Percentiles rank a stretch among this genome's conserved stretches.
Evolutionary conservation across 352 stramenopile genomes (phyloP).

Genomic region (Pythium brassicae): DNA sequence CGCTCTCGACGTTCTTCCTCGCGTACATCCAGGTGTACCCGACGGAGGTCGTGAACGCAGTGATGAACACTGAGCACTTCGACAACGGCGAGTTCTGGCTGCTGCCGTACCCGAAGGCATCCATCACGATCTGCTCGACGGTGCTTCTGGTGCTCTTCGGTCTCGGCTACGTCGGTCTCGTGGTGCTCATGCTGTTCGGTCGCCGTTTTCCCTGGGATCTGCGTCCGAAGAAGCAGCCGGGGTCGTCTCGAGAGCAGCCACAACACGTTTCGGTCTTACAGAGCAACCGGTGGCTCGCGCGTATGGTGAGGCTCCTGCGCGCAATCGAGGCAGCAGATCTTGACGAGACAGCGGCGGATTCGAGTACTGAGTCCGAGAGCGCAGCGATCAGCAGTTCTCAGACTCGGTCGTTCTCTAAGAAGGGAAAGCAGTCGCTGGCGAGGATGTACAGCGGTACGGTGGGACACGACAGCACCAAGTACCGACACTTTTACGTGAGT

Average conservation of each 20-base stretch:
- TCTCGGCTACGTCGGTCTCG: slow-evolving; percentile 27
- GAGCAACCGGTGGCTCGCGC: too few relatives aligned
- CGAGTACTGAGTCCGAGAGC: too few relatives aligned
- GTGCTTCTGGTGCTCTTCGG: slow-evolving; percentile 27
- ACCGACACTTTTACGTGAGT: slow-evolving; percentile 3
- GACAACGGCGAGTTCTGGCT: slow-evolving; percentile 51
- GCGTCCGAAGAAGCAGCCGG: not conserved
- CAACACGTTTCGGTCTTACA: not conserved
- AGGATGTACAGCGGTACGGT: not conserved
- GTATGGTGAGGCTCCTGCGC: not conserved
- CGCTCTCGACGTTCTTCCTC: slow-evolving; percentile 25
- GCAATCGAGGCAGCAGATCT: not conserved
- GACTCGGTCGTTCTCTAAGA: not conserved
- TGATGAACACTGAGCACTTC: slow-evolving; percentile 35
- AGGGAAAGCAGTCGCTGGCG: not conserved
- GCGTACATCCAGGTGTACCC: slow-evolving; percentile 36
- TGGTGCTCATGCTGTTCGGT: slow-evolving; percentile 25
- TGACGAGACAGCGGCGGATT: not conserved
- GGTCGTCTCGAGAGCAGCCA: not conserved
- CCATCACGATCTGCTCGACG: slow-evolving; percentile 17
- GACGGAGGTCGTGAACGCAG: slow-evolving; percentile 26
- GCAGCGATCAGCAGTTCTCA: not conserved
- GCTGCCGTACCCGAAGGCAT: slow-evolving; percentile 18
- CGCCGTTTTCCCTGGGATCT: not conserved
- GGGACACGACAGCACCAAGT: not conserved